phyloP scores from a whole-genome alignment of 164 flowering plant genomes.

The Magnolia sinica region DNA sequence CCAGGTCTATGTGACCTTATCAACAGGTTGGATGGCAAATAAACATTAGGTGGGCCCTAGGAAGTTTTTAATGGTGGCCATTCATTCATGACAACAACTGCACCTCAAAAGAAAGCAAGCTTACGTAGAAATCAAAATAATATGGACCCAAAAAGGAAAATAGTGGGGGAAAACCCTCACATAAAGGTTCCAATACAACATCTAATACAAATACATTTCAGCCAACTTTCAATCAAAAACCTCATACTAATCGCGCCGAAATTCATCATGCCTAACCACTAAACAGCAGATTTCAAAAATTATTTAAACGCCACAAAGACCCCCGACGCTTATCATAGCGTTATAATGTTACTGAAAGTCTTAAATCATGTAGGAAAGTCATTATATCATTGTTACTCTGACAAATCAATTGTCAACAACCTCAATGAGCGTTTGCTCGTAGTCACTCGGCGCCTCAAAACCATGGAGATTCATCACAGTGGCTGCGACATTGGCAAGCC shows the following conservation, averaged over 20 bases:
- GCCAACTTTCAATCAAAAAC: not conserved
- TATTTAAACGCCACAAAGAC: not conserved
- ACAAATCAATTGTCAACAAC: conserved; percentile 42
- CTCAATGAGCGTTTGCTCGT: conserved; percentile 85
- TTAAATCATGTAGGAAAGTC: not conserved
- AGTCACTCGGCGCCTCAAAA: conserved; percentile 79
- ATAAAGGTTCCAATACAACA: not conserved
- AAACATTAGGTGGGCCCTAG: too few relatives aligned
- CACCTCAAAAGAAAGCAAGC: too few relatives aligned
- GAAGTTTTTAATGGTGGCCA: too few relatives aligned
- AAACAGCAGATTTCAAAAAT: not conserved
- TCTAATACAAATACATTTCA: not conserved
- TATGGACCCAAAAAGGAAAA: too few relatives aligned
- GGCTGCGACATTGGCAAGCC: conserved; percentile 96
- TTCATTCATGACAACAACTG: too few relatives aligned
- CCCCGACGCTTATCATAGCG: not conserved
- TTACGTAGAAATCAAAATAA: too few relatives aligned
- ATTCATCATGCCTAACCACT: not conserved
- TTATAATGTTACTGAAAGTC: not conserved
- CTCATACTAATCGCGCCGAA: not conserved
- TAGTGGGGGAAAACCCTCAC: not conserved
- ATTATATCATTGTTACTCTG: not conserved
- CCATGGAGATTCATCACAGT: conserved; percentile 96
- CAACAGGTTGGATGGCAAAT: too few relatives aligned
- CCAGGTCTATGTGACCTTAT: too few relatives aligned